Percentiles rank a stretch among this genome's conserved stretches.
Evolutionary conservation across 208 protist genomes (phyloP).

Genomic region (Hexamita inflata): DNA sequence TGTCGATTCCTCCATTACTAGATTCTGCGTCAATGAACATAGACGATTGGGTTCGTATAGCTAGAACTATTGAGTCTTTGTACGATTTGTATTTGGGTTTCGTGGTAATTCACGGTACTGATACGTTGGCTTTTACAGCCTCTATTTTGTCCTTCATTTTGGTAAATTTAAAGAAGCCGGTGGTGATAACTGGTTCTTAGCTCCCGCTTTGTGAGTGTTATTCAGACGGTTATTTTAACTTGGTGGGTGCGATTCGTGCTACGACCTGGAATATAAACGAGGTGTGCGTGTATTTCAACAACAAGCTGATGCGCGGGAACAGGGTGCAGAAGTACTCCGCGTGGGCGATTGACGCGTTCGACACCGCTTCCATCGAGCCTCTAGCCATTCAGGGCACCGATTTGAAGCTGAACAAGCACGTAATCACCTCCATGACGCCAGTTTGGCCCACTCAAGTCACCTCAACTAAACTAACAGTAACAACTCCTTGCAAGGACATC

Average conservation of each 20-base stretch:
- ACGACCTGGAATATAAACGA: slow-evolving; percentile 39
- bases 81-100: slow-evolving; percentile 81
- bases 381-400: slow-evolving; percentile 63
- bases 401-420: slow-evolving; percentile 37
- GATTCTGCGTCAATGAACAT: slow-evolving; percentile 63
- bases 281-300: slow-evolving; percentile 78
- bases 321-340: slow-evolving; percentile 63
- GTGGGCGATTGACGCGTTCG: slow-evolving; percentile 65
- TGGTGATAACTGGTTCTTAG: slow-evolving; percentile 79
- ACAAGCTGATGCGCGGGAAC: slow-evolving; percentile 69
- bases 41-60: slow-evolving; percentile 61
- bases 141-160: slow-evolving; percentile 79
- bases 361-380: slow-evolving; percentile 60
- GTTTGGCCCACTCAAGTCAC: neutral
- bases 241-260: slow-evolving; percentile 34
- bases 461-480: neutral
- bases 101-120: slow-evolving; percentile 78
- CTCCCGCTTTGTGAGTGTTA: slow-evolving; percentile 65
- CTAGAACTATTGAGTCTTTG: slow-evolving; percentile 51
- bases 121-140: slow-evolving; percentile 87
- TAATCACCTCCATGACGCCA: neutral
- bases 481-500: slow-evolving; percentile 2
- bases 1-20: slow-evolving; percentile 59
- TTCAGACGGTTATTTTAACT: slow-evolving; percentile 59
- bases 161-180: slow-evolving; percentile 75